Evolutionary conservation across 177 flowering plant genomes (phyloP).

Genomic region (Vitis hybrid): DNA sequence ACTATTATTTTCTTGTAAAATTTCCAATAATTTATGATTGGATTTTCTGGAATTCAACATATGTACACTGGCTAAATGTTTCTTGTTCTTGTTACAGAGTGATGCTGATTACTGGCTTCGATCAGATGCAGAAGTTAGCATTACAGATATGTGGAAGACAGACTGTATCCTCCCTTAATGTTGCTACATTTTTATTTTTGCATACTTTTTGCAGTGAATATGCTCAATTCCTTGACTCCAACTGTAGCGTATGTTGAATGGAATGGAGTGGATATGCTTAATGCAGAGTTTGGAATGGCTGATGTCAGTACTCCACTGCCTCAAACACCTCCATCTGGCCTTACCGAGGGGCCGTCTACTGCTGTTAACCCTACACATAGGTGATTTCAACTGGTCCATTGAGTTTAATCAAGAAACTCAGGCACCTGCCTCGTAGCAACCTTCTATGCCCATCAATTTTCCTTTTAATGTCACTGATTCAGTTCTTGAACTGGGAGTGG

Average conservation of each 20-base stretch:
- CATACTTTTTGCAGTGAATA: not conserved
- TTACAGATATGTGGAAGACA: slow-evolving; percentile 62
- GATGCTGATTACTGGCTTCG: slow-evolving; percentile 66
- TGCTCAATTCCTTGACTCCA: slow-evolving; percentile 32
- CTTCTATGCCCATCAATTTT: not conserved
- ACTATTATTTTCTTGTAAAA: too few species aligned
- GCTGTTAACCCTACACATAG: slow-evolving; percentile 28
- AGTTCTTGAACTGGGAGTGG: not conserved
- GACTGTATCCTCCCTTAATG: slow-evolving; percentile 37
- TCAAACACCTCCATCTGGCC: slow-evolving; percentile 57
- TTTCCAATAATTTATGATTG: too few species aligned
- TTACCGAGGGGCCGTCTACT: slow-evolving; percentile 33
- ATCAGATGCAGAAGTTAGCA: slow-evolving; percentile 57
- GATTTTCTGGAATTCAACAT: too few species aligned
- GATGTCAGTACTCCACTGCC: slow-evolving; percentile 48
- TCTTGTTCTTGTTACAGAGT: slow-evolving; percentile 32
- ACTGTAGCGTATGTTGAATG: slow-evolving; percentile 54
- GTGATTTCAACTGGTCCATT: slow-evolving; percentile 22
- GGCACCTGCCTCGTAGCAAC: not conserved
- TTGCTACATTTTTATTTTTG: not conserved
- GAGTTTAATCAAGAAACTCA: not conserved
- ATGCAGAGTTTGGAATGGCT: slow-evolving; percentile 41
- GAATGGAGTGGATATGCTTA: slow-evolving; percentile 48
- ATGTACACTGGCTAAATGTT: too few species aligned
- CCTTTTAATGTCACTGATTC: not conserved